Conservation (phyloP, 768 basidiomycete genomes). For the Pleurotus salmoneostramineus region DNA sequence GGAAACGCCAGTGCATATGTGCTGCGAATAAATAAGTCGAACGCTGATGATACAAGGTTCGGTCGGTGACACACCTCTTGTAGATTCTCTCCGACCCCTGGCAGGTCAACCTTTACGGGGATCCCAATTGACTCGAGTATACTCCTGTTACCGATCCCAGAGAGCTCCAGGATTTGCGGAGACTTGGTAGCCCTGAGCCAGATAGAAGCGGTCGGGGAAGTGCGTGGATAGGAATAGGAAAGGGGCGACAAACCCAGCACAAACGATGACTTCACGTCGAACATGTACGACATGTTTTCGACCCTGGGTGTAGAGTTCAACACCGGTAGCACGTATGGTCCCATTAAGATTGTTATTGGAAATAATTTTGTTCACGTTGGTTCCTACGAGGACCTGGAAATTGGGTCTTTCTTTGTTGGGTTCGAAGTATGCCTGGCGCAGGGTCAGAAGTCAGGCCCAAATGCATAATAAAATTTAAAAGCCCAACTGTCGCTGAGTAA, state of each 20-base stretch:
- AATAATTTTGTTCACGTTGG: background rate
- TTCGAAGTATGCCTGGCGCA: background rate
- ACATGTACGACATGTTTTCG: conserved; percentile 28
- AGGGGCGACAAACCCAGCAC: background rate
- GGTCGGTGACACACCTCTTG: background rate
- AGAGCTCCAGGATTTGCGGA: conserved; percentile 3
- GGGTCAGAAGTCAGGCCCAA: background rate
- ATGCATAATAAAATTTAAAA: background rate
- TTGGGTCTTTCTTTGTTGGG: background rate
- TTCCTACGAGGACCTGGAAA: background rate
- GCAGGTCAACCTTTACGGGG: background rate
- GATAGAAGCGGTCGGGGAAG: background rate
- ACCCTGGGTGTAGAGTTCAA: conserved; percentile 44
- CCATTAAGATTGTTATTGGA: background rate
- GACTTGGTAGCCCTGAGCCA: background rate
- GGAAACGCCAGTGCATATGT: background rate
- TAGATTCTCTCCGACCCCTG: conserved; percentile 7
- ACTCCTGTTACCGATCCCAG: background rate
- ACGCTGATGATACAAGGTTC: background rate
- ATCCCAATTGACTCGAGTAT: background rate
- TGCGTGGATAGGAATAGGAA: background rate
- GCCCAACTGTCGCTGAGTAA: background rate
- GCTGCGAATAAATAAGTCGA: background rate
- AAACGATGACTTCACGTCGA: background rate
- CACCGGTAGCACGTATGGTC: conserved; percentile 27